These are phyloP conservation scores for Exsudoporus frostii DNA, from an alignment of 768 basidiomycete species.

Conservation along the genomic window DNA sequence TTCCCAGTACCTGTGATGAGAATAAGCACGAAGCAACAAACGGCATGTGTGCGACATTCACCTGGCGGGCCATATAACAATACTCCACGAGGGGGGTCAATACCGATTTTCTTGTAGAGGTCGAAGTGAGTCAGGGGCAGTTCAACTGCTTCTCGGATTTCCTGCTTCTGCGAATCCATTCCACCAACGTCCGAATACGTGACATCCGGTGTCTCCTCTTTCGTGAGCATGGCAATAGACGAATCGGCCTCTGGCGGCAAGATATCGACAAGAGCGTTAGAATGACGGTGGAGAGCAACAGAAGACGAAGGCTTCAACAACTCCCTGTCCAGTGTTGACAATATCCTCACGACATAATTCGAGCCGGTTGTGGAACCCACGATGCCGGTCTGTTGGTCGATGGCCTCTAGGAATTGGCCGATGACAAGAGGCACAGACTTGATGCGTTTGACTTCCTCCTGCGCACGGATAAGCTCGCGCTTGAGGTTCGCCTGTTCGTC, in stretches of 20 bases:
- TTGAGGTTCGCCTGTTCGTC: conserved; percentile 98
- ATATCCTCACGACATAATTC: conserved; percentile 96
- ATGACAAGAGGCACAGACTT: conserved; percentile 98
- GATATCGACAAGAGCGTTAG: conserved; percentile 97
- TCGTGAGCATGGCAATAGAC: conserved; percentile 90
- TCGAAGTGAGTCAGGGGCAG: conserved; percentile 96
- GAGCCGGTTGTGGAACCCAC: conserved; percentile 97
- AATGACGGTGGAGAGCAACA: conserved; percentile 98
- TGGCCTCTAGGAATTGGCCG: conserved; percentile 98
- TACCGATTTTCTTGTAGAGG: conserved; percentile 98
- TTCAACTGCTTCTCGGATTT: conserved; percentile 98
- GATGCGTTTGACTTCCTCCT: conserved; percentile 99
- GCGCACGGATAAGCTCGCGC: conserved; percentile 95
- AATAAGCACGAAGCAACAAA: conserved; percentile 1
- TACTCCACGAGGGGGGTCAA: conserved; percentile 97
- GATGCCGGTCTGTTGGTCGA: conserved; percentile 95
- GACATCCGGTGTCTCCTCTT: conserved; percentile 94
- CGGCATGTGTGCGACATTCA: conserved; percentile 29
- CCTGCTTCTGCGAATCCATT: conserved; percentile 97
- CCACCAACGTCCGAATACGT: conserved; percentile 94
- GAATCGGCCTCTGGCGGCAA: conserved; percentile 98
- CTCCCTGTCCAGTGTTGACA: conserved; percentile 96
- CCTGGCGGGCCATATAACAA: conserved; percentile 96
- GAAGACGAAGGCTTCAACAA: conserved; percentile 95
- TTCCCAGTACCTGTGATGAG: conserved; percentile 84